These are phyloP conservation scores for Ganoderma lingzhi DNA, from an alignment of 1,284 basidiomycete genomes.

Conservation along the genomic window DNA sequence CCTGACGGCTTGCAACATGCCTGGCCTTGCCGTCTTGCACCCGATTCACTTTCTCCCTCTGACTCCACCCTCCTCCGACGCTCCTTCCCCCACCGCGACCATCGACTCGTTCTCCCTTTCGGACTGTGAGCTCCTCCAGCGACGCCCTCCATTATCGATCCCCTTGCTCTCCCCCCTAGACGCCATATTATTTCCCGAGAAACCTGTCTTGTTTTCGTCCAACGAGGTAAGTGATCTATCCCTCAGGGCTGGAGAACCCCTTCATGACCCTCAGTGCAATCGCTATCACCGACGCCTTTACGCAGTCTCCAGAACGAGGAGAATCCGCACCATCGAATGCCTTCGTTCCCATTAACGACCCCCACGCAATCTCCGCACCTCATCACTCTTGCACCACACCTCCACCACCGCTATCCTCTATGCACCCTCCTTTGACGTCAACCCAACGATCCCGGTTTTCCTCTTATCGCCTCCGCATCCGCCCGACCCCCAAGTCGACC, in stretches of 20 bases:
- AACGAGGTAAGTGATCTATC: conserved; percentile 28
- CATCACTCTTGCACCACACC: conserved; percentile 17
- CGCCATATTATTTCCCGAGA: background rate
- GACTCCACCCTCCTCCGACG: conserved; percentile 18
- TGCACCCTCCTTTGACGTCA: conserved; percentile 28
- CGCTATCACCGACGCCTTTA: background rate
- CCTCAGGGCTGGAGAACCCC: conserved; percentile 24
- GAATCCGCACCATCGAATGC: conserved; percentile 13
- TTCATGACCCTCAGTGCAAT: conserved; percentile 18
- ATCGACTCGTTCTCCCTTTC: conserved; percentile 19
- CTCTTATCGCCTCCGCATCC: conserved; percentile 17
- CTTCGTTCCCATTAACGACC: conserved; percentile 8
- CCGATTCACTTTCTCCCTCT: conserved; percentile 27
- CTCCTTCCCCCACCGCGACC: conserved; percentile 12
- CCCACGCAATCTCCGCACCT: conserved; percentile 15
- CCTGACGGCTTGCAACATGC: conserved; percentile 31
- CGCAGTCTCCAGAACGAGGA: conserved; percentile 13
- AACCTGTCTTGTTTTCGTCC: background rate
- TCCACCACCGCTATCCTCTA: conserved; percentile 22
- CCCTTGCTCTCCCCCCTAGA: conserved; percentile 10
- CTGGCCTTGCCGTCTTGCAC: conserved; percentile 29
- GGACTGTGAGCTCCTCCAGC: conserved; percentile 26
- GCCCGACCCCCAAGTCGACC: conserved; percentile 22
- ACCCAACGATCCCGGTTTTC: conserved; percentile 20
- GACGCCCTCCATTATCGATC: conserved; percentile 7